Base-by-base conservation (phyloP, 257 asterid species). In the Ajuga chamaepitys region DNA sequence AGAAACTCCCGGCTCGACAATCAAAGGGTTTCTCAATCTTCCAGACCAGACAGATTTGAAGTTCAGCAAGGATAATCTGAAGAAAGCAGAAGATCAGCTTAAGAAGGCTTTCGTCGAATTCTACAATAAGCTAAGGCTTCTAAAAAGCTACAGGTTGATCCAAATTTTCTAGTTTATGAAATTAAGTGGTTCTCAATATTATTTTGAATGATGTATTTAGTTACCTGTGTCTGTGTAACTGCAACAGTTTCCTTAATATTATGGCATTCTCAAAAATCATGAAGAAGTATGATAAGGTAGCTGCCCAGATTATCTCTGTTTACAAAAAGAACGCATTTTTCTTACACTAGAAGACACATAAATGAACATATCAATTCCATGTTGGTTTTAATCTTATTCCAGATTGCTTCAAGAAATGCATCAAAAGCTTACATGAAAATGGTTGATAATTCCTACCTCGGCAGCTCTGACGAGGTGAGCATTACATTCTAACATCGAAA, bases 221-320 rank as follows among this genome's bases (percentile, higher is more conserved):
- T 17, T 70, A 22, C n/a, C n/a, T n/a, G 16, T 52, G 6, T 41
- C 24, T 62, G 42, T 45, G 13, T 42, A 12, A 59, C 26, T 76
- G 79, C 53, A 46, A 56, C 80, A 82, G 86, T 62, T 82, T 82
- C 66, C 76, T 85, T 67, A 85, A 85, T 48, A 74, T 57, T 21
- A 68, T 80, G 80, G 85, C 88, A 0, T 78, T 80, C 48, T 82
- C 91, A 13, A 76, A 74, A 53, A 82, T 85, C 83, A 75, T 85
- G 84, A 77, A 82, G 83, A 85, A 82, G 65, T 82, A 85, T 46
- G 88, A 85, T 30, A 80, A 85, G 91, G 90, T 84, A 59, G 32
- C 1, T 1, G 10, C 37, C 37, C 4, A 3, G 7, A 30, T 5
- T 30, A 30, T 30, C 37, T 28, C 34, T 28, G 5, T 28, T 5